phyloP scores from a whole-genome alignment of 2,329 filamentous ascomycete species.

The Rachicladosporium sp. region DNA sequence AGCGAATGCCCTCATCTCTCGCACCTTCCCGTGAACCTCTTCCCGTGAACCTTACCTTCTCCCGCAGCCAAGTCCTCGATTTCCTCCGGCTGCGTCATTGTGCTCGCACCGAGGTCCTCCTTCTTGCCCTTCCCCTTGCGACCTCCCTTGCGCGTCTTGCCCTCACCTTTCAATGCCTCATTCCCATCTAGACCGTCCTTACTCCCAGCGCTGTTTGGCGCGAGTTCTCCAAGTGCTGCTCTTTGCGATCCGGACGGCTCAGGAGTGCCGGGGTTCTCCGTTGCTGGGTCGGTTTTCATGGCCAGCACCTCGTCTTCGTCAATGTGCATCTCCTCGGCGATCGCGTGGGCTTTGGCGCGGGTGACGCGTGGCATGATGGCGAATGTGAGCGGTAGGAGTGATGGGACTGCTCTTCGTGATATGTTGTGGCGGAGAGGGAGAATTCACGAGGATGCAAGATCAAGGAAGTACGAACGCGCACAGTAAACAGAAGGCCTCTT shows the following conservation, averaged over 20 bases:
- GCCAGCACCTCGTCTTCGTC: constrained; percentile 23
- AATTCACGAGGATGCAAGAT: too few species aligned
- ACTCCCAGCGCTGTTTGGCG: constrained; percentile 21
- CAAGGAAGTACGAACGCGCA: too few species aligned
- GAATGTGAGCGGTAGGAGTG: neutral
- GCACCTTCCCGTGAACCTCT: neutral
- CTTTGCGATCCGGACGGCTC: constrained; percentile 16
- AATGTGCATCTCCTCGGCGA: constrained; percentile 27
- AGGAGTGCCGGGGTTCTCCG: constrained; percentile 4
- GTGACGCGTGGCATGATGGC: constrained; percentile 27
- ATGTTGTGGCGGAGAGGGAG: too few species aligned
- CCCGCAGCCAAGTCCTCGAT: constrained; percentile 1
- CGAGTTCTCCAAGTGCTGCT: constrained; percentile 29
- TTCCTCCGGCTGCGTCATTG: neutral
- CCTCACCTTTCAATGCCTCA: constrained; percentile 8
- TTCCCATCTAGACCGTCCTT: constrained; percentile 14
- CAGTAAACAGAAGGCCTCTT: too few species aligned
- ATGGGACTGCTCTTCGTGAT: too few species aligned
- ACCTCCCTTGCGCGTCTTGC: constrained; percentile 23
- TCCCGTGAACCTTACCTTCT: neutral
- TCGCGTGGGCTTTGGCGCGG: constrained; percentile 28
- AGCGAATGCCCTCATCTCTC: constrained; percentile 2
- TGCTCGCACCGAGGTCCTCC: neutral
- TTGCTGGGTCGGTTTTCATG: constrained; percentile 12
- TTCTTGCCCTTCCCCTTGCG: constrained; percentile 24